Evolutionary conservation across 305 asterid genomes (phyloP).

Genomic region (Ilex paraguariensis): DNA sequence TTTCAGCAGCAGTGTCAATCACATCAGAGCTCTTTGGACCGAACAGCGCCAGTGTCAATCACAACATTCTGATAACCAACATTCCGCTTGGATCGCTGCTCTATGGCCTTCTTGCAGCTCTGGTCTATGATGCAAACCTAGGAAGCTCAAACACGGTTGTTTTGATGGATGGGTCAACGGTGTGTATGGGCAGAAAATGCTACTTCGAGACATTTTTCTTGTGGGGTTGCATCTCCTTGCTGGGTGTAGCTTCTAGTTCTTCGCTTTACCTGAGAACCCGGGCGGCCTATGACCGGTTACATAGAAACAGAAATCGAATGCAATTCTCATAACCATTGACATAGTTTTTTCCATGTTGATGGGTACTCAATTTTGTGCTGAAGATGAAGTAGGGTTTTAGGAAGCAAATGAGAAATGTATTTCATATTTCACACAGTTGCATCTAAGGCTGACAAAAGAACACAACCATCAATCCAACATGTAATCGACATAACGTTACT

Average conservation of each 20-base stretch:
- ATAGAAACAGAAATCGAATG: constrained; percentile 21
- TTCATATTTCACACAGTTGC: constrained; percentile 9
- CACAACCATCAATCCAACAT: neutral
- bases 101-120: constrained; percentile 55
- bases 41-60: constrained; percentile 55
- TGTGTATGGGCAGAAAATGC: constrained; percentile 58
- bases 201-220: constrained; percentile 42
- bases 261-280: constrained; percentile 46
- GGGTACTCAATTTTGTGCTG: constrained; percentile 18
- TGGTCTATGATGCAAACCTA: constrained; percentile 43
- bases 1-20: constrained; percentile 53
- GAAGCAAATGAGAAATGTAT: too few species aligned
- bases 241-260: constrained; percentile 43
- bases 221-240: constrained; percentile 55
- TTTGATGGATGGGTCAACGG: constrained; percentile 33
- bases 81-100: constrained; percentile 63
- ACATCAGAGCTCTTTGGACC: constrained; percentile 69
- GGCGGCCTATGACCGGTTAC: constrained; percentile 34
- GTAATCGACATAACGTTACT: too few species aligned
- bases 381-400: constrained; percentile 7
- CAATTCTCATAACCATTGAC: constrained; percentile 1
- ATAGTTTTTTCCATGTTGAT: neutral
- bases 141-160: constrained; percentile 25
- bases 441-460: neutral
- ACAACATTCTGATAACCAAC: constrained; percentile 59